phyloP scores from a whole-genome alignment of 108 stramenopile genomes.

The Discostella stelligeroides region DNA sequence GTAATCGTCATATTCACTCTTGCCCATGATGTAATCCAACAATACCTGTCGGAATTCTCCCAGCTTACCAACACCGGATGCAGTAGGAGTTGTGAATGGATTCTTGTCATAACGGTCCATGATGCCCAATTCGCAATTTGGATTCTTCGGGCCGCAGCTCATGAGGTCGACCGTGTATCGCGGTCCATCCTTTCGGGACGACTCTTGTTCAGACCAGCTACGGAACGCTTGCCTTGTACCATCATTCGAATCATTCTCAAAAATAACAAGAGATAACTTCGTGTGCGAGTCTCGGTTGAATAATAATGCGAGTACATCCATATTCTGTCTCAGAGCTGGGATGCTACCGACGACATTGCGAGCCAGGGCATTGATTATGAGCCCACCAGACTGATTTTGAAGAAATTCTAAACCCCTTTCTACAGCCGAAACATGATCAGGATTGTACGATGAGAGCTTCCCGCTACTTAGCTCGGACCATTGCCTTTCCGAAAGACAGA shows the following conservation, averaged over 20 bases:
- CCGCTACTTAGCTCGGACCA: conserved; percentile 47
- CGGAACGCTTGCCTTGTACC: conserved; percentile 41
- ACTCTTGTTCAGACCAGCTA: conserved; percentile 35
- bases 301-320: conserved; percentile 44
- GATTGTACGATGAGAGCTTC: conserved; percentile 36
- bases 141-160: conserved; percentile 42
- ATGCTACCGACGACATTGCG: conserved; percentile 46
- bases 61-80: conserved; percentile 47
- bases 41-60: conserved; percentile 54
- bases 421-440: conserved; percentile 49
- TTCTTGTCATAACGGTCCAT: conserved; percentile 51
- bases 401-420: conserved; percentile 44
- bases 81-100: conserved; percentile 24
- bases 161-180: conserved; percentile 49
- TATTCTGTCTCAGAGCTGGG: conserved; percentile 41
- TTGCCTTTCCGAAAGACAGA: conserved; percentile 41
- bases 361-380: conserved; percentile 50
- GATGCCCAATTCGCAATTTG: conserved; percentile 46
- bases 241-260: conserved; percentile 58
- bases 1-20: conserved; percentile 40
- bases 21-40: conserved; percentile 39
- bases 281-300: conserved; percentile 20
- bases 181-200: neutral
- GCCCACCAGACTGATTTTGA: conserved; percentile 33
- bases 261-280: conserved; percentile 42